Evolutionary conservation across 2,329 filamentous ascomycete genomes (phyloP).

Genomic region (Ambrosiella cleistominuta): DNA sequence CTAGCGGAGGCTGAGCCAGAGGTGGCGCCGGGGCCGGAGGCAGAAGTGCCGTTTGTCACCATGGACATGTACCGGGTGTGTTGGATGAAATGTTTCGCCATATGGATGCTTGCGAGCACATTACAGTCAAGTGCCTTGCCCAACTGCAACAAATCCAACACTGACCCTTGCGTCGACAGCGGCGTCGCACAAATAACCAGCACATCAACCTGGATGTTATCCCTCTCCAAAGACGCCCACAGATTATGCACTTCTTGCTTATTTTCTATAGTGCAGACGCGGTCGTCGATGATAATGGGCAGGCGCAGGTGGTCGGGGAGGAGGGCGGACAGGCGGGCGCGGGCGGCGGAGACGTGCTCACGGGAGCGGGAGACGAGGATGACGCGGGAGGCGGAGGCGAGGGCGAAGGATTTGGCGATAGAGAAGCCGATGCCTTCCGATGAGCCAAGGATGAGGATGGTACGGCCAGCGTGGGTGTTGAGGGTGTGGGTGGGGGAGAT

Average conservation of each 20-base stretch:
- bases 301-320: background rate
- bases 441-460: slow-evolving; percentile 50
- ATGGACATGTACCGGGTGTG: background rate
- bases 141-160: slow-evolving; percentile 12
- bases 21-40: background rate
- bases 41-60: background rate
- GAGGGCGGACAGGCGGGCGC: slow-evolving; percentile 13
- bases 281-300: slow-evolving; percentile 14
- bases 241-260: slow-evolving; percentile 16
- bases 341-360: slow-evolving; percentile 17
- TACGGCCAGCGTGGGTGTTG: slow-evolving; percentile 26
- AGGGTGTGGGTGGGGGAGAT: slow-evolving; percentile 23
- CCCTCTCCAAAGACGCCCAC: slow-evolving; percentile 16
- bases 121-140: background rate
- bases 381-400: slow-evolving; percentile 23
- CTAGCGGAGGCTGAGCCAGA: background rate
- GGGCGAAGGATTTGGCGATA: slow-evolving; percentile 38
- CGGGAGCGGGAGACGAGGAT: slow-evolving; percentile 24
- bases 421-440: slow-evolving; percentile 47
- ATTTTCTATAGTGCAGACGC: slow-evolving; percentile 16
- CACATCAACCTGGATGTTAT: slow-evolving; percentile 17
- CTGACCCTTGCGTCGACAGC: background rate
- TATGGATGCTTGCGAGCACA: slow-evolving; percentile 12
- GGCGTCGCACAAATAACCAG: slow-evolving; percentile 18
- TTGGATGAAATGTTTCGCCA: slow-evolving; percentile 3